Evolutionary conservation across 768 basidiomycete genomes (phyloP).

Genomic region (Solioccasus polychromus): DNA sequence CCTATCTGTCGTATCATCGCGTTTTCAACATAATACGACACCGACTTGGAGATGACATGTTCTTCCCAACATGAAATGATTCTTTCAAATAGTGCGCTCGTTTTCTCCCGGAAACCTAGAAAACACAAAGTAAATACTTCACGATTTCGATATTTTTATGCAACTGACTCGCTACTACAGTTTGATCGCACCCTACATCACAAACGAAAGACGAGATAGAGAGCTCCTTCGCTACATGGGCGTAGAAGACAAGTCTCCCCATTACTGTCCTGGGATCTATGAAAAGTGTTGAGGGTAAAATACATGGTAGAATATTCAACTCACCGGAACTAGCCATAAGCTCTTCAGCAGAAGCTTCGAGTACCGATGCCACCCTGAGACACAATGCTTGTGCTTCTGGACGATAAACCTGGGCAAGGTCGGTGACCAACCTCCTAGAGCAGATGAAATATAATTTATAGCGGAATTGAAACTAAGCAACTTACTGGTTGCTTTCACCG

Average conservation of each 20-base stretch:
- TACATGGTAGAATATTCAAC: slow-evolving; percentile 6
- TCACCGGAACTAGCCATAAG: slow-evolving; percentile 35
- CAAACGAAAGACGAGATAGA: slow-evolving; percentile 41
- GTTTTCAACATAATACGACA: slow-evolving; percentile 19
- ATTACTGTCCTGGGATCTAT: slow-evolving; percentile 20
- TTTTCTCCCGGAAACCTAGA: slow-evolving; percentile 49
- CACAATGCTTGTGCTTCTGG: slow-evolving; percentile 51
- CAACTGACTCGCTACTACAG: slow-evolving; percentile 36
- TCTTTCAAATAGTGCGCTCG: slow-evolving; percentile 40
- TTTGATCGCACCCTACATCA: slow-evolving; percentile 41
- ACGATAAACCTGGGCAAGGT: slow-evolving; percentile 45
- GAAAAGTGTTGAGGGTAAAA: slow-evolving; percentile 3
- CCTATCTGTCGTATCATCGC: slow-evolving; percentile 7
- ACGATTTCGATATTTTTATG: background rate
- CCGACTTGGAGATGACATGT: slow-evolving; percentile 32
- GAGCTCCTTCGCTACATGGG: slow-evolving; percentile 49
- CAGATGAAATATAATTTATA: slow-evolving; percentile 1
- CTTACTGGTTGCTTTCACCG: slow-evolving; percentile 45
- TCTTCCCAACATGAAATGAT: slow-evolving; percentile 56
- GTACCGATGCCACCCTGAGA: slow-evolving; percentile 36
- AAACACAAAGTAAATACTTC: slow-evolving; percentile 6
- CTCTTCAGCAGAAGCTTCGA: slow-evolving; percentile 38
- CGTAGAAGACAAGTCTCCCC: slow-evolving; percentile 44
- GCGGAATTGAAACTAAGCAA: background rate
- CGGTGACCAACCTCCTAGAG: slow-evolving; percentile 39